Evolutionary conservation across 2,329 filamentous ascomycete species (phyloP), one percentile per base, ranked within the genome.

Genomic region (Mycosphaerella sp.): DNA sequence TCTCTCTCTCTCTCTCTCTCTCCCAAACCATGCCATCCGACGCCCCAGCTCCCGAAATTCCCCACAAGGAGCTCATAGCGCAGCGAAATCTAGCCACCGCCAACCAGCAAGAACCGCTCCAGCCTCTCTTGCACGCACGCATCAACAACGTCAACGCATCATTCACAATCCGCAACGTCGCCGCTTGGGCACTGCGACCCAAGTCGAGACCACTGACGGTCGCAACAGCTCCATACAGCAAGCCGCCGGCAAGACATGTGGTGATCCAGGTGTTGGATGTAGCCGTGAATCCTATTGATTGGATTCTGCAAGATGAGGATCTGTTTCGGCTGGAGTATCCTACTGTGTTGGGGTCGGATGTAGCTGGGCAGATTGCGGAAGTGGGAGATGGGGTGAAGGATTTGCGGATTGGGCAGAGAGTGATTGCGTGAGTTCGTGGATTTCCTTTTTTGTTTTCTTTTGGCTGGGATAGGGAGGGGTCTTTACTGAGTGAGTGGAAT

Each of bases 321-420:
- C 47, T 65, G 6, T 61, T 67, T 41, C 58, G 61, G 7, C 49
- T 66, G 18, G 54, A 62, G 13, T 72, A 71, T 49, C 69, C 70
- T 1, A 60, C 59, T 10, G 63, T 72, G 30, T 58, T 72, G 30
- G 75, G 74, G 9, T 61, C 56, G 8, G 74, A 76, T 55, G 64
- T 74, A 12, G 72, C 73, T 1, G 74, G 74, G 10, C 70, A 73
- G 56, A 67, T 77, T 2, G 58, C 71, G 18, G 72, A 75, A 54
- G 65, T 77, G 6, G 75, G 75, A 2, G 63, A 69, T n/a, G 65
- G 64, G 6, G 74, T 77, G 4, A 69, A 68, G 6, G 67, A 73
- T 8, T 70, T 75, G 57, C 65, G 70, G 48, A 66, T 70, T 16
- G 74, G 74, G 2, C 69, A 75, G 52, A 69, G 73, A 21, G 73